Percentiles rank a stretch among this genome's conserved stretches.
phyloP scores from a whole-genome alignment of 2,329 filamentous ascomycete species.

The Penicillium janthinellum region DNA sequence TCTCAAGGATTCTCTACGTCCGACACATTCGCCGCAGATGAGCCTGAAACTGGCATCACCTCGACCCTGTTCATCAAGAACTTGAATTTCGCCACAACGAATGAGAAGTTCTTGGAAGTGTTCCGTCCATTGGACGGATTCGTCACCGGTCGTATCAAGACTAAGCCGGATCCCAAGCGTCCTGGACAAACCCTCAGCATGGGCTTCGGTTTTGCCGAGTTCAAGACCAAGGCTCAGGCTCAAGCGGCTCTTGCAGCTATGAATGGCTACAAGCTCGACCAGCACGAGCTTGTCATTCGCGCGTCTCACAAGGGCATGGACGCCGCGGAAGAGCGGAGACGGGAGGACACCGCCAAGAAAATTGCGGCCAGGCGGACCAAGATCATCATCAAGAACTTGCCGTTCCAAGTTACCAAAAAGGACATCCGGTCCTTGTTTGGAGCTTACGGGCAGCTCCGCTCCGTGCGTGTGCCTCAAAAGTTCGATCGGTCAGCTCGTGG shows the following conservation, averaged over 20 bases:
- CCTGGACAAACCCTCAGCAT: slow-evolving; percentile 87
- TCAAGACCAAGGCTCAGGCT: slow-evolving; percentile 74
- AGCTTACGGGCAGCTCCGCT: slow-evolving; percentile 87
- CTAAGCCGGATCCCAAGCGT: slow-evolving; percentile 88
- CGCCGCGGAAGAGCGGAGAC: slow-evolving; percentile 81
- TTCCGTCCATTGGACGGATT: slow-evolving; percentile 87
- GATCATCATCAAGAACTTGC: slow-evolving; percentile 96
- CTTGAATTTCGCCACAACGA: slow-evolving; percentile 87
- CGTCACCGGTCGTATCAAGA: slow-evolving; percentile 86
- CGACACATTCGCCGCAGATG: slow-evolving; percentile 47
- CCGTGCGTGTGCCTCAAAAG: slow-evolving; percentile 92
- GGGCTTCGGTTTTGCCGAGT: slow-evolving; percentile 96
- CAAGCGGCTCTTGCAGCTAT: slow-evolving; percentile 79
- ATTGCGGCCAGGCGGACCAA: slow-evolving; percentile 76
- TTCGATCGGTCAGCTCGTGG: slow-evolving; percentile 86
- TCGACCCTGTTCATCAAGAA: slow-evolving; percentile 93
- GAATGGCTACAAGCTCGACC: slow-evolving; percentile 85
- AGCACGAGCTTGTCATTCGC: slow-evolving; percentile 81
- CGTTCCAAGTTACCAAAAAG: slow-evolving; percentile 92
- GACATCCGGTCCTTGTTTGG: slow-evolving; percentile 84
- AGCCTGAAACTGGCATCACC: slow-evolving; percentile 55
- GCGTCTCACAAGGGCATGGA: slow-evolving; percentile 85
- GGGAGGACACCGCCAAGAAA: slow-evolving; percentile 82
- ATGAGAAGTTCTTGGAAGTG: slow-evolving; percentile 70
- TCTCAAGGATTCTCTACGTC: slow-evolving; percentile 46